phyloP scores from a whole-genome alignment of 176 grass and related monocot genomes.

The Oryza meyeriana region DNA sequence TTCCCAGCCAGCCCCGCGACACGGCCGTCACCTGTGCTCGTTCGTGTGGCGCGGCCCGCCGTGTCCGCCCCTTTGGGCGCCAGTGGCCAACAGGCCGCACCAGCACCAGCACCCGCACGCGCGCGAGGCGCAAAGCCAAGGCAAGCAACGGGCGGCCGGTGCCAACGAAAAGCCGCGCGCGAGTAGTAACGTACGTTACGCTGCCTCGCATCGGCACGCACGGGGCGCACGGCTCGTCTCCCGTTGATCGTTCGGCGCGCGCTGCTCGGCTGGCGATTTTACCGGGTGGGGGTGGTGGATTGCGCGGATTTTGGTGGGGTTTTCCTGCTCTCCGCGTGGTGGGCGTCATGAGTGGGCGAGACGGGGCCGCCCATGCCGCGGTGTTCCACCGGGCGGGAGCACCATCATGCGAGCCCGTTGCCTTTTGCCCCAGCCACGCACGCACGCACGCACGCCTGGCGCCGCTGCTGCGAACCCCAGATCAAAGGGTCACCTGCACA shows the following conservation, averaged over 20 bases:
- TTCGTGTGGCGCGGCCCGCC: background rate
- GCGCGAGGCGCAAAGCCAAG: background rate
- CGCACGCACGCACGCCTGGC: background rate
- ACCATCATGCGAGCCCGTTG: conserved; percentile 16
- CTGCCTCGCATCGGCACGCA: too few species aligned
- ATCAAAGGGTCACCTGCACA: background rate
- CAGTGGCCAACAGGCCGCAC: conserved; percentile 2
- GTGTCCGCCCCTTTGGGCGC: conserved; percentile 34
- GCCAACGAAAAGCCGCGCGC: conserved; percentile 11
- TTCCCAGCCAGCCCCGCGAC: background rate
- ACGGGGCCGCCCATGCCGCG: background rate
- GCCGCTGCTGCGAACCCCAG: background rate
- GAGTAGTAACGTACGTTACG: too few species aligned
- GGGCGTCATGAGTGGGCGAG: conserved; percentile 26
- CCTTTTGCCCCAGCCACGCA: conserved; percentile 12
- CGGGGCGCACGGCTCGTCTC: too few species aligned
- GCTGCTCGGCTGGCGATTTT: too few species aligned
- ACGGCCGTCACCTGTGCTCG: background rate
- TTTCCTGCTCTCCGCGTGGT: background rate
- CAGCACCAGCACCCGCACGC: background rate
- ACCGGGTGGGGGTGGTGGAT: too few species aligned
- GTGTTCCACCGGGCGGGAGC: conserved; percentile 34
- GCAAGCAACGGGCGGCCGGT: conserved; percentile 12
- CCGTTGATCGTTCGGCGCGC: too few species aligned
- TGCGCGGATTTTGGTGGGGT: too few species aligned